Base-by-base conservation (phyloP, 345 rosid species). In the Brassica napus region DNA sequence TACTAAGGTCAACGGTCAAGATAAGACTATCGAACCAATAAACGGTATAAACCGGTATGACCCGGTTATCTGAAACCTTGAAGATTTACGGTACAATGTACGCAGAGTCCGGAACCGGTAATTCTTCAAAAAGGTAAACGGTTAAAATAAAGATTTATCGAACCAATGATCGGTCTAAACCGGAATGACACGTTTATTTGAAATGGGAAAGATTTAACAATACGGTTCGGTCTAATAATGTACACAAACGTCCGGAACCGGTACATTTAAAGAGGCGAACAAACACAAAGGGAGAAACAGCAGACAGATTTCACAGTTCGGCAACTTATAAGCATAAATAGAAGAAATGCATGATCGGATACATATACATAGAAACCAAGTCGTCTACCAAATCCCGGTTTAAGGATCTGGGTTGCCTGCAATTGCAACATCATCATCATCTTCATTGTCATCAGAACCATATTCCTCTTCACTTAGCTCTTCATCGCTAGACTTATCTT, bases 391-490 rank as follows among this genome's bases (percentile, higher is more conserved):
- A 73, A 74, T 30, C 75, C 55, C 3, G 39, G 59, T 74, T 81
- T 34, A 81, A 65, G 96, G 97, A 84, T 92, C 97, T 18, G 90
- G 89, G 86, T 92, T 86, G 76, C 97, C 98, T 2, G 89, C 92
- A n/a, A 94, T 77, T 69, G 86, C 87, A 65, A 65, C 83, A 75
- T 76, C 80, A 71, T 81, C 83, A 18, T 76, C 80, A 58, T 81
- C 83, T 14, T 69, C 84, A 4, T 92, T 93, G 11, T 92, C 93
- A 42, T 88, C 89, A 2, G 97, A 89, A 21, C 68, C 89, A 68
- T 84, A 89, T 34, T 94, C 98, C 30, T 88, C 97, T 73, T 88
- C 97, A 14, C 92, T 94, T 83, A 94, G 78, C 80, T 94, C 98
- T 73, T 92, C 98, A 26, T 92, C 97, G 4, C 98, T 92, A 10